Percentiles rank a stretch among this genome's conserved stretches.
These are phyloP conservation scores for Saccharum hybrid DNA, from an alignment of 202 grass and related monocot species.

Conservation along the genomic window DNA sequence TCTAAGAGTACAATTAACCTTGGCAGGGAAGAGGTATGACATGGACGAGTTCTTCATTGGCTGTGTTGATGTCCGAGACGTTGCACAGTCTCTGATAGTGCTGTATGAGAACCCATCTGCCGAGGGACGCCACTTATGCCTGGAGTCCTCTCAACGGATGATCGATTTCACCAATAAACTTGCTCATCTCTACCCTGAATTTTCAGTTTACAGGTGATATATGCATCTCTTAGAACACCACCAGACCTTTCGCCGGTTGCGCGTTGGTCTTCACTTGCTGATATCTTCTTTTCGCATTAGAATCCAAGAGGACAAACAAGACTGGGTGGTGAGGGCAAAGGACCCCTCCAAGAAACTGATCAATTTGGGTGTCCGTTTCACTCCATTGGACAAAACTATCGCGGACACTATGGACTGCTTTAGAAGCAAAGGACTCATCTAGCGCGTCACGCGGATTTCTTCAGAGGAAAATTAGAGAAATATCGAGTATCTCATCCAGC, in stretches of 20 bases:
- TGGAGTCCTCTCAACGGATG: conserved; percentile 36
- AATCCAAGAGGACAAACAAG: conserved; percentile 57
- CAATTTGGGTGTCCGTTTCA: conserved; percentile 58
- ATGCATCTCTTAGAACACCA: too few species aligned
- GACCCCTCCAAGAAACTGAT: conserved; percentile 57
- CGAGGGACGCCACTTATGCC: conserved; percentile 62
- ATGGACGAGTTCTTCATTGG: conserved; percentile 46
- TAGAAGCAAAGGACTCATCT: conserved; percentile 55
- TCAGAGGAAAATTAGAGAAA: conserved; percentile 28
- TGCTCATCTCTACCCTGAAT: conserved; percentile 55
- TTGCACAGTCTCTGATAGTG: conserved; percentile 45
- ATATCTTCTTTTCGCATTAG: conserved; percentile 15
- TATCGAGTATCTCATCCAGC: conserved; percentile 17
- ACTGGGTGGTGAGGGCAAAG: conserved; percentile 51
- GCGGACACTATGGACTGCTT: conserved; percentile 53
- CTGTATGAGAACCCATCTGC: conserved; percentile 47
- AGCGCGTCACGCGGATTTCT: conserved; percentile 34
- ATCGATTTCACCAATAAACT: conserved; percentile 49
- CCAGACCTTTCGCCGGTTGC: not conserved
- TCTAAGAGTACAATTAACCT: not conserved
- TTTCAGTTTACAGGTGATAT: conserved; percentile 47
- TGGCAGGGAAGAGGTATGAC: conserved; percentile 50
- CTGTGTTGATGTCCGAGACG: conserved; percentile 64
- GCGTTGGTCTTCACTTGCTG: not conserved
- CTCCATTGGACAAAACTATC: conserved; percentile 49